Percentiles rank a stretch among this genome's conserved stretches.
Conservation (phyloP, 768 basidiomycete species). For the Coprinopsis marcescibilis region DNA sequence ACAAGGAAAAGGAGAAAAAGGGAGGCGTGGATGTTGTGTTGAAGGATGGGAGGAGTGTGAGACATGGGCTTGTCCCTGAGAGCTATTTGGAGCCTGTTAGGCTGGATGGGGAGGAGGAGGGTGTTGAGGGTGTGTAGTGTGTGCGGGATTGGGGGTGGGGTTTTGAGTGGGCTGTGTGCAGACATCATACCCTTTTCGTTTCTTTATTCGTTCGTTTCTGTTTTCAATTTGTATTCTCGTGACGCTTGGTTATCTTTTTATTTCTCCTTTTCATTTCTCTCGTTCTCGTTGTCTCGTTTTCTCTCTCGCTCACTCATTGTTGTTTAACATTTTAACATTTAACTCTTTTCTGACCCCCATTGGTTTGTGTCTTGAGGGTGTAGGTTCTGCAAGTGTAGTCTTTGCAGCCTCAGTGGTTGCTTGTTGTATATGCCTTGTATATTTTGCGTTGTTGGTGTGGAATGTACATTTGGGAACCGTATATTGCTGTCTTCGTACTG, state of each 20-base stretch:
- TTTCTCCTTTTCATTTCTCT: background rate
- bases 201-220: background rate
- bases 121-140: background rate
- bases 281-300: background rate
- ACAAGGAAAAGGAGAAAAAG: conserved; percentile 1
- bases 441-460: no score
- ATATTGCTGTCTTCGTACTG: no score
- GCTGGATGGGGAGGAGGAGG: conserved; percentile 25
- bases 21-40: conserved; percentile 11
- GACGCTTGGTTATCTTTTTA: background rate
- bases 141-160: background rate
- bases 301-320: background rate
- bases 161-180: background rate
- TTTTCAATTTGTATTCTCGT: background rate
- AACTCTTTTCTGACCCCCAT: no score
- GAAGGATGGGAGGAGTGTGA: conserved; percentile 13
- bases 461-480: no score
- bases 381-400: no score
- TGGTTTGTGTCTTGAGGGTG: no score
- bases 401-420: no score
- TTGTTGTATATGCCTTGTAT: no score
- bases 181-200: background rate
- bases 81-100: conserved; percentile 63
- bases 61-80: conserved; percentile 74
- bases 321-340: no score